Base-by-base conservation (phyloP, 2,329 filamentous ascomycete genomes). In the Aspergillus tanneri region DNA sequence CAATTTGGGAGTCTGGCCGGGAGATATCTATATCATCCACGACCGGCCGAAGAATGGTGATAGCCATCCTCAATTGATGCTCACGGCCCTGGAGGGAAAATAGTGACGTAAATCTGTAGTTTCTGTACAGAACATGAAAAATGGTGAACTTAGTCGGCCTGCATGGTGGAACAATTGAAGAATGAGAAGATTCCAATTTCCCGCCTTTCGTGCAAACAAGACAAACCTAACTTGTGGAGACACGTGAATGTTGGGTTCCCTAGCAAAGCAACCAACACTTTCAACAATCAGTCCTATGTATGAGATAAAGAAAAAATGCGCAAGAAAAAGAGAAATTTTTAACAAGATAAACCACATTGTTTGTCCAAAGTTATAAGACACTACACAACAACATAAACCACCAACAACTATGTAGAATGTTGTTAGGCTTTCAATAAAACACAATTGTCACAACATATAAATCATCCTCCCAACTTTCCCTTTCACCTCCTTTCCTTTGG, bases 41-140 rank as follows among this genome's bases (percentile, higher is more conserved):
- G 27, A 73, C 66, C 7, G 81, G 81, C 5, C 80, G 72, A 24
- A 82, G 71, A 55, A 84, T 84, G 5, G 79, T 79, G 54, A 84
- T 79, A 14, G 79, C 76, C 81, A 84, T 84, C 37, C 11, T 53
- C 11, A 34, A 24, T 38, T n/a, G 23, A 19, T 25, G 5, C 14
- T 19, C 14, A 10, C 30, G 6, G 16, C 19, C 14, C 14, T 14
- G 7, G 14, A 8, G 30, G 2, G 21, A 25, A n/a, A 24, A 23
- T 18, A 9, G 12, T n/a, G n/a, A n/a, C n/a, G n/a, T n/a, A n/a
- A n/a, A n/a, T n/a, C n/a, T n/a, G n/a, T n/a, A n/a, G n/a, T n/a
- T n/a, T n/a, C n/a, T n/a, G n/a, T n/a, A n/a, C n/a, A n/a, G n/a
- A n/a, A n/a, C n/a, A 14, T 12, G 9, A n/a, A 4, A 34, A 10